These are phyloP conservation scores for Calonectria crousiana DNA, from an alignment of 2,329 filamentous ascomycete genomes.

Conservation along the genomic window DNA sequence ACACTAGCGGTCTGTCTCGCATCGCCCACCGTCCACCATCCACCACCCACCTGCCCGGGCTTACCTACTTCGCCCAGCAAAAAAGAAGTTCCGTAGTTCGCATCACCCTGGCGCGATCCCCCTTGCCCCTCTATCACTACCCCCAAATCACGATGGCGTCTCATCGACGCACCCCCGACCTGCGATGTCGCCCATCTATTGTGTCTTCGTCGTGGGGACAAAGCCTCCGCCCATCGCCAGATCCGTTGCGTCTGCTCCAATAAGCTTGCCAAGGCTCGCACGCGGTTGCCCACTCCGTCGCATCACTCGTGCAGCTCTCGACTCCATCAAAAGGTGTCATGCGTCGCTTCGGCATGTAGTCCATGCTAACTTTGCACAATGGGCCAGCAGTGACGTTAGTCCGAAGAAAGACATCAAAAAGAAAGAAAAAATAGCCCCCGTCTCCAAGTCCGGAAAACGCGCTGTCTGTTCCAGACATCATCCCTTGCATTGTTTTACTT, in stretches of 20 bases:
- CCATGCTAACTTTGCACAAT: constrained; percentile 16
- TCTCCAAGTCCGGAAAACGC: constrained; percentile 15
- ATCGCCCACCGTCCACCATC: background rate
- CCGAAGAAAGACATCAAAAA: background rate
- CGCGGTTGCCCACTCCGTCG: constrained; percentile 30
- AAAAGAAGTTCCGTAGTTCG: constrained; percentile 8
- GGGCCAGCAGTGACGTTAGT: constrained; percentile 11
- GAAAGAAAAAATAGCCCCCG: background rate
- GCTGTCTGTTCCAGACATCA: constrained; percentile 3
- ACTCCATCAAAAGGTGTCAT: constrained; percentile 36
- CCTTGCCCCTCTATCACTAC: background rate
- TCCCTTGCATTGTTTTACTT: background rate
- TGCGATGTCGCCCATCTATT: constrained; percentile 12
- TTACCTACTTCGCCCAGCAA: background rate
- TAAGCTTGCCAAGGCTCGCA: constrained; percentile 29
- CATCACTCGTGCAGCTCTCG: constrained; percentile 33
- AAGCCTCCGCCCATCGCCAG: background rate
- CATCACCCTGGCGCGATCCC: background rate
- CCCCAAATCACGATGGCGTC: constrained; percentile 15
- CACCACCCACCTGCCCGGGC: background rate
- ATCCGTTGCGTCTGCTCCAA: constrained; percentile 18
- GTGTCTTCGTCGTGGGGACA: constrained; percentile 1
- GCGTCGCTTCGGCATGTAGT: constrained; percentile 32
- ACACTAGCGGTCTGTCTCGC: constrained; percentile 25
- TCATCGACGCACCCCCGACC: constrained; percentile 4